Evolutionary conservation across 2,329 filamentous ascomycete genomes (phyloP).

Genomic region (Fusarium kyushuense): DNA sequence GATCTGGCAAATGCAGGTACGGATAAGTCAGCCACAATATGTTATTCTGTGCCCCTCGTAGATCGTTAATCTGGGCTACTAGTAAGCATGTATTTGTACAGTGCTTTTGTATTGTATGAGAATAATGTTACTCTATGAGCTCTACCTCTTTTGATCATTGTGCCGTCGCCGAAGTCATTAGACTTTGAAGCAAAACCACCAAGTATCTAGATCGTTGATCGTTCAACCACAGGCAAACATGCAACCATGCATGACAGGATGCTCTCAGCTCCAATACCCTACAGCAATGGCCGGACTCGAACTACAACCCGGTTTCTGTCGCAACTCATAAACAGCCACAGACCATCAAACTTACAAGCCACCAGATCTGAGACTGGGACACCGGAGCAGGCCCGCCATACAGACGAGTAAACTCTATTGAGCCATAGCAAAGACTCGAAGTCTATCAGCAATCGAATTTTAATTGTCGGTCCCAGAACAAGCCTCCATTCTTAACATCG

Average conservation of each 20-base stretch:
- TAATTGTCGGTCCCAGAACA: conserved; percentile 1
- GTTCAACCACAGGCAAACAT: background rate
- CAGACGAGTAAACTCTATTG: background rate
- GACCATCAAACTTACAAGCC: conserved; percentile 20
- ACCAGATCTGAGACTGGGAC: conserved; percentile 15
- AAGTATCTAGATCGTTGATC: no score
- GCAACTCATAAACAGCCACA: background rate
- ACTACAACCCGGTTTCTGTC: background rate
- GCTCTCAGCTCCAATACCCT: background rate
- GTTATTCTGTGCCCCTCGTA: background rate
- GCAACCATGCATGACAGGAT: background rate
- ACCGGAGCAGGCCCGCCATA: conserved; percentile 12
- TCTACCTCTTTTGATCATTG: no score
- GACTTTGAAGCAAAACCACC: no score
- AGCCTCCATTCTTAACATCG: conserved; percentile 27
- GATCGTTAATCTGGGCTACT: no score
- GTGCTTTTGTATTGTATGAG: no score
- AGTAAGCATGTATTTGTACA: no score
- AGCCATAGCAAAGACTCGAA: background rate
- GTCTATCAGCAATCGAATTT: conserved; percentile 2
- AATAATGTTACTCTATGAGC: no score
- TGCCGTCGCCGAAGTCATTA: no score
- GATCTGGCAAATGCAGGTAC: background rate
- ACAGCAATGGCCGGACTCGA: background rate
- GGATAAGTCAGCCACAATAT: background rate